A percentile compares a stretch with the other conserved stretches of the same genome.
phyloP scores from a whole-genome alignment of 2,329 filamentous ascomycete genomes.

The Hypoxylon sp. region DNA sequence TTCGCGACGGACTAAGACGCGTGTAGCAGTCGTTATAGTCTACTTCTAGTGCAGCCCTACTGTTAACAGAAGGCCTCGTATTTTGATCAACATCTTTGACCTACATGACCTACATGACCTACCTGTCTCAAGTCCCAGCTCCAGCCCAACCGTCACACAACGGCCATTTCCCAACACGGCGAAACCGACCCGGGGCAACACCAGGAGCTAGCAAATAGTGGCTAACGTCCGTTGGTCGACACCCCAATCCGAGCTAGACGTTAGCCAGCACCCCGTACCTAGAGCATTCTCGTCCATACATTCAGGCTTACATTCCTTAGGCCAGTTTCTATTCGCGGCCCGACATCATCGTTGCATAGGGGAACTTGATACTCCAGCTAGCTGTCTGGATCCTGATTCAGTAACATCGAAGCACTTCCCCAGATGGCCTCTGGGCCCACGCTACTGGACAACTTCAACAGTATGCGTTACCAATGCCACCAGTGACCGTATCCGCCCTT shows the following conservation, averaged over 20 bases:
- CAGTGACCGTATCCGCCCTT: constrained; percentile 13
- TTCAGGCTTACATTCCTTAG: constrained; percentile 26
- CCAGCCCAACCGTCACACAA: constrained; percentile 11
- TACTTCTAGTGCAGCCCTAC: background rate
- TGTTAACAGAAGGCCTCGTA: background rate
- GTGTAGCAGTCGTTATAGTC: constrained; percentile 7
- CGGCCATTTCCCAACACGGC: constrained; percentile 17
- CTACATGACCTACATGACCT: background rate
- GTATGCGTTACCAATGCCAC: constrained; percentile 28
- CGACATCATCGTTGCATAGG: constrained; percentile 11
- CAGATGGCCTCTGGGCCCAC: constrained; percentile 25
- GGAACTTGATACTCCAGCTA: background rate
- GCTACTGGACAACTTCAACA: constrained; percentile 28
- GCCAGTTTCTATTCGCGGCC: background rate
- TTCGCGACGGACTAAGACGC: constrained; percentile 5
- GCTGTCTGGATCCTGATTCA: constrained; percentile 1
- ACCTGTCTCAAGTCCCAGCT: constrained; percentile 4
- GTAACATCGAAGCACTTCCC: constrained; percentile 16
- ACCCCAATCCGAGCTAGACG: constrained; percentile 14
- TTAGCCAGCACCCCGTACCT: constrained; percentile 9
- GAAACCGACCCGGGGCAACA: constrained; percentile 21
- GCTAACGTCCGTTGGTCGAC: constrained; percentile 12
- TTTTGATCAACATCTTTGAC: background rate
- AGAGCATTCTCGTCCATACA: constrained; percentile 16
- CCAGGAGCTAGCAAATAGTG: constrained; percentile 18